These are phyloP conservation scores for Sporothrix euskadiensis DNA, from an alignment of 2,329 filamentous ascomycete species.

Conservation along the genomic window DNA sequence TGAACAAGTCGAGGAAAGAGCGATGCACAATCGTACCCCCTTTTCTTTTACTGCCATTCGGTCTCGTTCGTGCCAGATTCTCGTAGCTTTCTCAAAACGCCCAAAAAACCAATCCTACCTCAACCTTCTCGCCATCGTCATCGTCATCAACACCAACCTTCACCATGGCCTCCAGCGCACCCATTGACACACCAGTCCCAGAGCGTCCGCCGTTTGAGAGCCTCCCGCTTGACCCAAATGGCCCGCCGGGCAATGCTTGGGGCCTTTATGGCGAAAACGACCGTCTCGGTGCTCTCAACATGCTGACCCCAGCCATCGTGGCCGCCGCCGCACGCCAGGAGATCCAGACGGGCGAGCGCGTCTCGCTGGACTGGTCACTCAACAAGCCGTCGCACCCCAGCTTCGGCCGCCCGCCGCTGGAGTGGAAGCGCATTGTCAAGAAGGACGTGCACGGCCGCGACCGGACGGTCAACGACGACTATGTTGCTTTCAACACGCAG, in stretches of 20 bases:
- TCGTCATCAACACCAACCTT: neutral
- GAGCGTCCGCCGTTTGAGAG: conserved; percentile 42
- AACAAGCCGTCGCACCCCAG: conserved; percentile 47
- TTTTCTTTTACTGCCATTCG: neutral
- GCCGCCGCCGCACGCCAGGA: conserved; percentile 43
- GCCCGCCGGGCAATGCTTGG: conserved; percentile 43
- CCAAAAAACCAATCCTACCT: neutral
- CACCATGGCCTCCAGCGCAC: neutral
- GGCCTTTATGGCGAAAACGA: conserved; percentile 51
- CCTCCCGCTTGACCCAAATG: conserved; percentile 33
- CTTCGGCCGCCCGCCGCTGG: conserved; percentile 50
- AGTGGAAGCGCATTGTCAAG: conserved; percentile 35
- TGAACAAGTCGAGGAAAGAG: neutral
- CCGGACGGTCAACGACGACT: conserved; percentile 52
- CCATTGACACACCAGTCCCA: neutral
- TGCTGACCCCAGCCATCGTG: conserved; percentile 33
- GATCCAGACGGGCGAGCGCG: conserved; percentile 56
- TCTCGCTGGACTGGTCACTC: conserved; percentile 63
- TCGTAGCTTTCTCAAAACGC: neutral
- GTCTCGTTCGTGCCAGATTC: neutral
- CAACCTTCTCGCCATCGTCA: neutral
- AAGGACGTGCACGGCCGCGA: conserved; percentile 27
- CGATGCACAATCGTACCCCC: neutral
- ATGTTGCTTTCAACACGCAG: conserved; percentile 50
- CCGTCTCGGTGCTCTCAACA: conserved; percentile 41